These are phyloP conservation scores for Chrysoporthe puriensis DNA, from an alignment of 2,329 filamentous ascomycete genomes.

Conservation along the genomic window DNA sequence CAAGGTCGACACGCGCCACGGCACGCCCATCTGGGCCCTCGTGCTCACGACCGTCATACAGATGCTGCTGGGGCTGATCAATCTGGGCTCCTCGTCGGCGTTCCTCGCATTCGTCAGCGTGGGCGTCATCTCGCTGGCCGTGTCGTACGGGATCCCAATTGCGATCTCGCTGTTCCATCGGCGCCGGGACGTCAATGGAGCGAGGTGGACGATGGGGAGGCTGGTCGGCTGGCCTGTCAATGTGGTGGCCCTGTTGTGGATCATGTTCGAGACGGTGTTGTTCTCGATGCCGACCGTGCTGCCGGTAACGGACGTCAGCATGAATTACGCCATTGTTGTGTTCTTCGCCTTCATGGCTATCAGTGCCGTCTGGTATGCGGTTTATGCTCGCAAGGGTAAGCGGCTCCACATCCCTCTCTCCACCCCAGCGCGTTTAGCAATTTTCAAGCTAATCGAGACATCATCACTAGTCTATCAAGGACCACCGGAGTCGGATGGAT, in stretches of 20 bases:
- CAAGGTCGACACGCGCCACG: conserved; percentile 54
- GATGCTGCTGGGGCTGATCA: conserved; percentile 59
- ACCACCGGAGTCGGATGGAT: conserved; percentile 35
- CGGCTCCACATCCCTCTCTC: conserved; percentile 6
- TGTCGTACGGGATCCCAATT: conserved; percentile 61
- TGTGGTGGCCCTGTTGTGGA: conserved; percentile 52
- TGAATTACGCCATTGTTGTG: conserved; percentile 63
- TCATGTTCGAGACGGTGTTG: conserved; percentile 54
- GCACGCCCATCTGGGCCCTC: conserved; percentile 60
- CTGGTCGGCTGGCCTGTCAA: conserved; percentile 50
- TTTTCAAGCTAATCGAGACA: conserved; percentile 10
- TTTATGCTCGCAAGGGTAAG: conserved; percentile 56
- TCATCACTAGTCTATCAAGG: conserved; percentile 33
- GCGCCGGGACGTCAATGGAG: conserved; percentile 51
- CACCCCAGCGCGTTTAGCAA: background rate
- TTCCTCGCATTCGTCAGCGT: conserved; percentile 62
- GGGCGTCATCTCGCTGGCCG: conserved; percentile 59
- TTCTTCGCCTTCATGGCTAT: conserved; percentile 55
- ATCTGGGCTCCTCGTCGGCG: conserved; percentile 60
- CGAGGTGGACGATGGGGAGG: conserved; percentile 50
- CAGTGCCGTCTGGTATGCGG: conserved; percentile 52
- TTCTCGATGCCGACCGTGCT: conserved; percentile 57
- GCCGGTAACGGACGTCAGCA: conserved; percentile 49
- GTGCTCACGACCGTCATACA: conserved; percentile 57
- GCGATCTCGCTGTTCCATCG: conserved; percentile 50